Evolutionary conservation across 2,329 filamentous ascomycete genomes (phyloP), one percentile per base, ranked within the genome.

Genomic region (Colletotrichum sojae): DNA sequence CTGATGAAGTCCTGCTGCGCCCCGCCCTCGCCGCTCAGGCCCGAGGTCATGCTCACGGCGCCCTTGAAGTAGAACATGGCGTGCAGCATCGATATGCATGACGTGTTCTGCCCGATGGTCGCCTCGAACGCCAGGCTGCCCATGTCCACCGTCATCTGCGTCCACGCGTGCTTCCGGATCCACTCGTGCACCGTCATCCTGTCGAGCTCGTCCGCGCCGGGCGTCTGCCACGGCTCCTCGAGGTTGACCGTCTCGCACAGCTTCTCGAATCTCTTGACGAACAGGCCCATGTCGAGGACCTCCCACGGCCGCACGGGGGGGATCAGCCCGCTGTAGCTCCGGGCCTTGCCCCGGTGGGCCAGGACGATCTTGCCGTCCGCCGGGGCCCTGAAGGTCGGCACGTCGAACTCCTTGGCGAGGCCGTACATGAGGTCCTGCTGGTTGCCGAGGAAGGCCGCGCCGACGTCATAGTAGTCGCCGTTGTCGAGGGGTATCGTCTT

Each of bases 391-490:
- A 52, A 57, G 2, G 52, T 22, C 2, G 55, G 18, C 8, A 67
- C 56, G 46, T 58, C 25, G 49, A 67, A 71, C 31, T 71, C 70
- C 12, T 58, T 48, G 20, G 67, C 67, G 25, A 71, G 51, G 1
- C 9, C 55, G 55, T 68, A 68, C 68, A 71, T 71, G 16, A 63
- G 40, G 39, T 68, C 27, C 40, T 72, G 71, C 40, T 72, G 65
- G 55, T 73, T 67, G 13, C 72, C 73, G 16, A 71, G 46, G 18
- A 75, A 70, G 10, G 73, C 63, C 15, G 73, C 58, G 3, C 75
- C 76, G 60, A 62, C 63, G 54, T 72, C 67, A 65, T 71, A 74
- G 43, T 71, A 71, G 13, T 70, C 59, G 25, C 65, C 57, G 22
- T 71, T 54, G 22, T 63, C 60, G 20, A 59, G 48, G 8, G 49